Evolutionary conservation across 768 basidiomycete genomes (phyloP).

Genomic region (Infundibulicybe gibba): DNA sequence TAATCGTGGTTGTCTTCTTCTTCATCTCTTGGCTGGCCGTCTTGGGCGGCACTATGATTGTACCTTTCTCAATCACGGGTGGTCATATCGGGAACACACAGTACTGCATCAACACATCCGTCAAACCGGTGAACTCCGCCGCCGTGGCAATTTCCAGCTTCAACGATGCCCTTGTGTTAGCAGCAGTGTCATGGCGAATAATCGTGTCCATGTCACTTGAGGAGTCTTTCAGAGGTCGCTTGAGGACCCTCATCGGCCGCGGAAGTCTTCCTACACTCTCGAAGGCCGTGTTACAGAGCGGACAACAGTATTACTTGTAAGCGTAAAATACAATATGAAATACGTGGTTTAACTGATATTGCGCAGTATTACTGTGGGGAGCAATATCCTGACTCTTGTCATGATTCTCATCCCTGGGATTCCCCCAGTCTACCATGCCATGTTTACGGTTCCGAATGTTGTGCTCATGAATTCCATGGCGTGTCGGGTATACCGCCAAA

Average conservation of each 20-base stretch:
- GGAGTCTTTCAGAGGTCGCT: no score
- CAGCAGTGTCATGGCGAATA: conserved; percentile 26
- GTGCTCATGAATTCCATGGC: conserved; percentile 27
- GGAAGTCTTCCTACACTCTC: no score
- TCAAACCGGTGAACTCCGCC: conserved; percentile 20
- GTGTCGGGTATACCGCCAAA: conserved; percentile 25
- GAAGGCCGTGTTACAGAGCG: no score
- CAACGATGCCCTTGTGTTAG: conserved; percentile 29
- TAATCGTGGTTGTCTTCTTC: conserved; percentile 17
- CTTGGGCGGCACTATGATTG: conserved; percentile 17
- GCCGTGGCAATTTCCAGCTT: conserved; percentile 18
- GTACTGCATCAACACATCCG: conserved; percentile 22
- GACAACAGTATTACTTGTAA: no score
- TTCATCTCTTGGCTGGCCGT: conserved; percentile 22
- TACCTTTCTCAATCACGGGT: conserved; percentile 17
- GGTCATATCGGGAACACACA: conserved; percentile 24
- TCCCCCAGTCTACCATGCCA: conserved; percentile 19
- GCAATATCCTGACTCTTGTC: conserved; percentile 19
- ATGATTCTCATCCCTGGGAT: conserved; percentile 15
- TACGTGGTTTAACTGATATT: not conserved
- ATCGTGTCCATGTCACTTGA: no score
- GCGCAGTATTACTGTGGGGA: conserved; percentile 19
- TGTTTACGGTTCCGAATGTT: conserved; percentile 24
- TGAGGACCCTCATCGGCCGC: not conserved
- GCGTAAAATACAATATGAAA: not conserved